Evolutionary conservation across 768 basidiomycete species (phyloP).

Genomic region (Trametes punicea): DNA sequence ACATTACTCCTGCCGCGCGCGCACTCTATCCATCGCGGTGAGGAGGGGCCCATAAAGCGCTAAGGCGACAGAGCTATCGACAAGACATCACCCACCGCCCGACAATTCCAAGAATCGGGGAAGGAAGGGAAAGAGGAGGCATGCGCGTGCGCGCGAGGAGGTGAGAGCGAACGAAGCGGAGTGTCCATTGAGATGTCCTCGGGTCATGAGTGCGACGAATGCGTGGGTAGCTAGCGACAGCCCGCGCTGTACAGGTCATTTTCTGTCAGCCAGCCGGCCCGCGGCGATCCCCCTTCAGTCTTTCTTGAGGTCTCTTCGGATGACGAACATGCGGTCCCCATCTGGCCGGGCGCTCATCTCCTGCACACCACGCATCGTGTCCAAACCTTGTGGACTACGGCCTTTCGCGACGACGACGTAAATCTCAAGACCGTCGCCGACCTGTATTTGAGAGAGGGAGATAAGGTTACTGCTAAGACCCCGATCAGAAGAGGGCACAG

Average conservation of each 20-base stretch:
- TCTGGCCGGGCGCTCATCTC: conserved; percentile 61
- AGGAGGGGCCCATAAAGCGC: conserved; percentile 11
- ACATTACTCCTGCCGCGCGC: conserved; percentile 18
- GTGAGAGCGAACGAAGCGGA: neutral
- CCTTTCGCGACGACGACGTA: conserved; percentile 79
- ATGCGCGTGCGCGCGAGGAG: conserved; percentile 1
- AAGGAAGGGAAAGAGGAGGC: neutral
- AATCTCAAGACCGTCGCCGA: conserved; percentile 94
- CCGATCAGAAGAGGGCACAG: neutral
- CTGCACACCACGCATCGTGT: conserved; percentile 50
- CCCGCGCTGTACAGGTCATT: neutral
- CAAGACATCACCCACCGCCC: neutral
- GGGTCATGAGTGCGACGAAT: neutral
- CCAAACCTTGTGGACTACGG: conserved; percentile 56
- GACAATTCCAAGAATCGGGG: neutral
- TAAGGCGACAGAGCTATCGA: neutral
- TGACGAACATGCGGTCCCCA: conserved; percentile 73
- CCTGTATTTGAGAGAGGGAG: conserved; percentile 41
- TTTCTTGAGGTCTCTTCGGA: conserved; percentile 79
- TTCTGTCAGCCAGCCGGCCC: neutral
- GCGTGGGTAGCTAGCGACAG: conserved; percentile 4
- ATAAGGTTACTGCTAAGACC: neutral
- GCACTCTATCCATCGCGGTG: conserved; percentile 9
- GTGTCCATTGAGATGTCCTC: conserved; percentile 18
- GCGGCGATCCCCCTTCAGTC: conserved; percentile 41